These are phyloP conservation scores for Bruguiera sexangula DNA, from an alignment of 345 rosid species.

Conservation along the genomic window DNA sequence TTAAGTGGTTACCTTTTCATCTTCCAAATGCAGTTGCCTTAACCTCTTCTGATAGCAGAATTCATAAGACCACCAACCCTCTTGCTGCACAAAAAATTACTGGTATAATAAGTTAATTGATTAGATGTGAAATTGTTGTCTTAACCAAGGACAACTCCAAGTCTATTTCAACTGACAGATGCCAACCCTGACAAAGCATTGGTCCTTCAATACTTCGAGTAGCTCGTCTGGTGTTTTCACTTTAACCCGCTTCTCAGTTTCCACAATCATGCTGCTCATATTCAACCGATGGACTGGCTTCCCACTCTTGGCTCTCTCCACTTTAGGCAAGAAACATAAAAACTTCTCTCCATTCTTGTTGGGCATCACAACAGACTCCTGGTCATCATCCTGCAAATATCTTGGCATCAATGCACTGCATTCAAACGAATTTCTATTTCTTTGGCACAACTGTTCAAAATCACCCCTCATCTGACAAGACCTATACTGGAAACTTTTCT, in stretches of 20 bases:
- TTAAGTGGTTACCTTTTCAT: slow-evolving; percentile 49
- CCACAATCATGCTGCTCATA: slow-evolving; percentile 71
- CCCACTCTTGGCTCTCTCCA: slow-evolving; percentile 53
- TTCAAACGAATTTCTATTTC: slow-evolving; percentile 1
- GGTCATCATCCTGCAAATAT: slow-evolving; percentile 59
- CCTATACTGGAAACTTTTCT: neutral
- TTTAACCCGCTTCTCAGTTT: slow-evolving; percentile 60
- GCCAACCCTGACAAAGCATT: slow-evolving; percentile 64
- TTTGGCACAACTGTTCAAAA: neutral
- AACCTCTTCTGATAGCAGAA: slow-evolving; percentile 63
- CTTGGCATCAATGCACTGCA: slow-evolving; percentile 7
- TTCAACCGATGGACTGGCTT: slow-evolving; percentile 49
- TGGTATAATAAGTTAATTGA: neutral
- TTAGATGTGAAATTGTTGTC: neutral
- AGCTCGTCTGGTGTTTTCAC: slow-evolving; percentile 90
- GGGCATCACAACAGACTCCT: slow-evolving; percentile 66
- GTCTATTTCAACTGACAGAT: neutral
- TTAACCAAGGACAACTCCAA: too few species aligned
- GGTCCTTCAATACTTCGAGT: slow-evolving; percentile 59
- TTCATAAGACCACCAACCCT: slow-evolving; percentile 98
- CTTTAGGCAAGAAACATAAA: slow-evolving; percentile 79
- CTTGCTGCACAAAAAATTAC: slow-evolving; percentile 60
- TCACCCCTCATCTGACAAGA: slow-evolving; percentile 2
- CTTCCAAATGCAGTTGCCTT: slow-evolving; percentile 72
- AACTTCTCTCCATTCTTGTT: slow-evolving; percentile 58